A percentile compares a stretch with the other conserved stretches of the same genome.
These are phyloP conservation scores for Penicillium sp. DNA, from an alignment of 2,329 filamentous ascomycete species.

Conservation along the genomic window DNA sequence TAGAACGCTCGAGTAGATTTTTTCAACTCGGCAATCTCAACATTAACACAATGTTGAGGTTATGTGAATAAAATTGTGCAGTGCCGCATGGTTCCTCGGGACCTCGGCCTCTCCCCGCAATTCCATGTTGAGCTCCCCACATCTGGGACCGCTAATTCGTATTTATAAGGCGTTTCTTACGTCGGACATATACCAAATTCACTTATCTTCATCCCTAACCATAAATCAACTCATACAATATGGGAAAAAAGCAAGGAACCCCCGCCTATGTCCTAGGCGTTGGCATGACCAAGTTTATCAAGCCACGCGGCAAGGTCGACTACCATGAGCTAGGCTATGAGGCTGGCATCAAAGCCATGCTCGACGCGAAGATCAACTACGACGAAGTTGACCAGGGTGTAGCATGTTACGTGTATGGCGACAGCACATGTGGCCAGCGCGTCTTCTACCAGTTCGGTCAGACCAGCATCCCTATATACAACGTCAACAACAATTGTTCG, in stretches of 20 bases:
- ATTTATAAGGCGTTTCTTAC: slow-evolving; percentile 1
- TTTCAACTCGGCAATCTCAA: too few relatives aligned
- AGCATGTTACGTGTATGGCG: slow-evolving; percentile 98
- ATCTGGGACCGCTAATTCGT: neutral
- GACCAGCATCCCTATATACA: slow-evolving; percentile 94
- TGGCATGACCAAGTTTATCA: slow-evolving; percentile 99
- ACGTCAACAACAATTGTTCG: slow-evolving; percentile 98
- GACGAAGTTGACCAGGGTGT: slow-evolving; percentile 93
- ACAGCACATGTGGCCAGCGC: slow-evolving; percentile 90
- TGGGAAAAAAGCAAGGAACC: slow-evolving; percentile 53
- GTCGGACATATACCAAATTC: neutral
- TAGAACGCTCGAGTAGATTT: neutral
- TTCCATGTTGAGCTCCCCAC: slow-evolving; percentile 16
- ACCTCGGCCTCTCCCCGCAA: slow-evolving; percentile 38
- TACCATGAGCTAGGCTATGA: slow-evolving; percentile 95
- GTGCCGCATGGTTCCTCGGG: slow-evolving; percentile 29
- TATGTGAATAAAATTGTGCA: slow-evolving; percentile 4
- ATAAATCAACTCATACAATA: slow-evolving; percentile 39
- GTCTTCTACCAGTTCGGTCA: slow-evolving; percentile 99
- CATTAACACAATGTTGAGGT: neutral
- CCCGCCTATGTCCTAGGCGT: slow-evolving; percentile 89
- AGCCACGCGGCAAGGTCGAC: slow-evolving; percentile 88
- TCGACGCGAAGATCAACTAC: slow-evolving; percentile 79
- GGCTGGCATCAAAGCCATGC: slow-evolving; percentile 82
- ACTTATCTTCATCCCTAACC: neutral